Base-by-base conservation (phyloP, 2,329 filamentous ascomycete genomes). In the Penicillium italicum region DNA sequence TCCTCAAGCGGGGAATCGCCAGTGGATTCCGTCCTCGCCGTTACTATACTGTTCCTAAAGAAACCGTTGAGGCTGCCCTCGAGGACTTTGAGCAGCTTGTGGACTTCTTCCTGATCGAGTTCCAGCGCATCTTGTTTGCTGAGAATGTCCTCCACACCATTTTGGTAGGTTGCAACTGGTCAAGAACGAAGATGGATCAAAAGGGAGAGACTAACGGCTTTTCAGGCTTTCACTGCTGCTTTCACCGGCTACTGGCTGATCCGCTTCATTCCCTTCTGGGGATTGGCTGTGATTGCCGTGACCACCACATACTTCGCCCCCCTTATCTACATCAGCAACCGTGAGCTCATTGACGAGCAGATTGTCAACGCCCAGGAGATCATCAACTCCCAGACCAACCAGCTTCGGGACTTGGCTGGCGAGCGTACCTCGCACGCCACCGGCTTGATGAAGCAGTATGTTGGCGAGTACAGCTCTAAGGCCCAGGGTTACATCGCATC, bases 61-160 rank as follows among this genome's bases (percentile, higher is more conserved):
- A 86, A 64, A 83, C 81, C 46, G 77, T 86, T 34, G 84, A 87
- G 70, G 81, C 79, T 55, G 72, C 83, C 22, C 74, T 85, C 46
- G 84, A 85, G 61, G 85, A 87, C 68, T 69, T 85, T 14, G 82
- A 85, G 70, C 83, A 87, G 73, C 76, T 87, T 51, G 77, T 83
- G 74, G 86, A 87, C 76, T 87, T 87, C 75, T 84, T 86, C 72
- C 79, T 87, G 63, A 85, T 87, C 60, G 85, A 87, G 69, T 83
- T 84, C 69, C 85, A 87, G 76, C 81, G 85, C 56, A 79, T 87
- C 60, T 70, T 87, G 56, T 87, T 86, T 64, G 84, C 82, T 31
- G 85, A 87, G 77, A 87, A 87, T 65, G 76, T 86, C 53, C 78
- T 80, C 56, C 81, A 80, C 57, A 86, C 84, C 14, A 71, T 83